phyloP scores from a whole-genome alignment of 148 eudicot genomes.

The Nyssa sinensis region DNA sequence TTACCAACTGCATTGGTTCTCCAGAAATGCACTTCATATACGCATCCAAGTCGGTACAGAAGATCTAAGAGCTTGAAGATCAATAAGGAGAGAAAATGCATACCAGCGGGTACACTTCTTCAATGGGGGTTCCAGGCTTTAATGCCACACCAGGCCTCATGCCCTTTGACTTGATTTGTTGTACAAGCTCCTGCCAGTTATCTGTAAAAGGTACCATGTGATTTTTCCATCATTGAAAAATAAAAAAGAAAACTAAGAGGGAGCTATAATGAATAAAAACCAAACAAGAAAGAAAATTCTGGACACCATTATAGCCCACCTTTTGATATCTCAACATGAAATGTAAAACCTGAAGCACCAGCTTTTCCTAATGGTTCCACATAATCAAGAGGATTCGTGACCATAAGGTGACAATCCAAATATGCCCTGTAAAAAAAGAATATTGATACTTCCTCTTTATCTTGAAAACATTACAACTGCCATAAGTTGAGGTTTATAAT shows the following conservation, averaged over 20 bases:
- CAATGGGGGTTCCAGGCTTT: conserved; percentile 87
- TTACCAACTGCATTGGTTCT: not conserved
- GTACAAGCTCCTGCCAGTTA: conserved; percentile 86
- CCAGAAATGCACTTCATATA: not conserved
- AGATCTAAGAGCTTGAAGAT: conserved; percentile 5
- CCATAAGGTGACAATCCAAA: conserved; percentile 99
- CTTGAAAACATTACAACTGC: not conserved
- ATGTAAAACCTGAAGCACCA: conserved; percentile 98
- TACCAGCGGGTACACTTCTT: conserved; percentile 93
- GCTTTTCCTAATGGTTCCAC: conserved; percentile 94
- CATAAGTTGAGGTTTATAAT: conserved; percentile 3
- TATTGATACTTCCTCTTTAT: not conserved
- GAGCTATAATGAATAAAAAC: not conserved
- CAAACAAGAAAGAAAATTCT: not conserved
- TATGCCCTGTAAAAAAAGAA: conserved; percentile 58
- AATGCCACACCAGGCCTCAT: conserved; percentile 91
- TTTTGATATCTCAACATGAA: conserved; percentile 87
- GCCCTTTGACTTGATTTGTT: conserved; percentile 68
- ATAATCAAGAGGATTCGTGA: conserved; percentile 88
- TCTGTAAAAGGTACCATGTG: conserved; percentile 40
- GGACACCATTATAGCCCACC: conserved; percentile 37
- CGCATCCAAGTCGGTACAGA: not conserved
- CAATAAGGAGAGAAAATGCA: not conserved
- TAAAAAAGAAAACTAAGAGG: not conserved
- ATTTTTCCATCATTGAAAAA: not conserved